Evolutionary conservation across 257 asterid species (phyloP).

Genomic region (Striga asiatica): DNA sequence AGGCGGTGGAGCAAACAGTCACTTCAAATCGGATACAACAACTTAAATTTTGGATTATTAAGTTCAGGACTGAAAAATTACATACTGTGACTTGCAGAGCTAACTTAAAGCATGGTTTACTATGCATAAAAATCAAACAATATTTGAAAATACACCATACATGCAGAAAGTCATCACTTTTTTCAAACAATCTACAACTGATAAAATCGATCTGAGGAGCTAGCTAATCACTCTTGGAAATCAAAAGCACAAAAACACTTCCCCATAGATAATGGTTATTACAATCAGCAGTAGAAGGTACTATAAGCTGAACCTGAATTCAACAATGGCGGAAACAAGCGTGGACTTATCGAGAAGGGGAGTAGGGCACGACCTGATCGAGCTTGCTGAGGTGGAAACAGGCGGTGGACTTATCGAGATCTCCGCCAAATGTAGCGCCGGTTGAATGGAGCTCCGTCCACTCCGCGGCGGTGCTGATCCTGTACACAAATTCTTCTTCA

Average conservation of each 20-base stretch:
- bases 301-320: neutral
- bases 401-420: conserved; percentile 51
- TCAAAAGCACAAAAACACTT: neutral
- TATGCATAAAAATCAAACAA: neutral
- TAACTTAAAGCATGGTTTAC: neutral
- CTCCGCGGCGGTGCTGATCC: conserved; percentile 70
- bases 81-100: too few relatives aligned
- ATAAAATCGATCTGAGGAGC: neutral
- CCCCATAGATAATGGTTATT: neutral
- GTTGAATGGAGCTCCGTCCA: conserved; percentile 53
- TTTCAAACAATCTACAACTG: neutral
- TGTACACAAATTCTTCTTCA: conserved; percentile 39
- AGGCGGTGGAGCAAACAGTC: too few relatives aligned
- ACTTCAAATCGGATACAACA: too few relatives aligned
- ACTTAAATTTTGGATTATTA: too few relatives aligned
- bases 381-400: conserved; percentile 78
- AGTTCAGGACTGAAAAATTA: too few relatives aligned
- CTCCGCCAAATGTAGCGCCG: conserved; percentile 51
- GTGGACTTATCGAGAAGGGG: too few relatives aligned
- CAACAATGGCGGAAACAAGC: neutral
- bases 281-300: neutral
- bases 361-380: conserved; percentile 39
- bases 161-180: conserved; percentile 1
- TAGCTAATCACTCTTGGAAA: neutral
- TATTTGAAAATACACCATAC: neutral